Evolutionary conservation across 495 filamentous ascomycete genomes (phyloP).

Genomic region (Penicillium coprophilum): DNA sequence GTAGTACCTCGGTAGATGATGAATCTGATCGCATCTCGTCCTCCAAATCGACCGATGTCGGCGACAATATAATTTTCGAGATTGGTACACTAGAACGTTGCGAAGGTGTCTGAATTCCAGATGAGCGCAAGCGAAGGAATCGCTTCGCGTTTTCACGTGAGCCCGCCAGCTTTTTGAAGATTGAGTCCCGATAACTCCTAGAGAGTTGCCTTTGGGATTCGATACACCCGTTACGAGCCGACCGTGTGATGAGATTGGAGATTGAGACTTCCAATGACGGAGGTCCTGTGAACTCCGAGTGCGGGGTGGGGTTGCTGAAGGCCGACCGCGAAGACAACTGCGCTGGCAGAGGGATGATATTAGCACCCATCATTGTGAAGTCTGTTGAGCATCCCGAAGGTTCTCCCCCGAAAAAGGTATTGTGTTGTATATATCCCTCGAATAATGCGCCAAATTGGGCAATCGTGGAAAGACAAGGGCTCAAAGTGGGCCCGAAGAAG

Average conservation of each 20-base stretch:
- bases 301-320: constrained; percentile 27
- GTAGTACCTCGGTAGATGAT: constrained; percentile 32
- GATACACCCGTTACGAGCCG: constrained; percentile 23
- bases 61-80: constrained; percentile 45
- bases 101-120: constrained; percentile 28
- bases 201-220: constrained; percentile 29
- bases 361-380: constrained; percentile 37
- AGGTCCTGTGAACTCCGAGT: constrained; percentile 18
- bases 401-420: constrained; percentile 3
- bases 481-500: constrained; percentile 10
- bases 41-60: constrained; percentile 30
- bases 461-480: constrained; percentile 1
- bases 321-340: constrained; percentile 31
- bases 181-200: constrained; percentile 32
- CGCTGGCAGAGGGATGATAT: constrained; percentile 27
- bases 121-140: constrained; percentile 46
- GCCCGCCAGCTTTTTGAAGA: constrained; percentile 47
- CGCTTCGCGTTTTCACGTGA: constrained; percentile 53
- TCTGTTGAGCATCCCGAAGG: constrained; percentile 21
- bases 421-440: constrained; percentile 17
- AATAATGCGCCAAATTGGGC: constrained; percentile 1
- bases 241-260: constrained; percentile 30
- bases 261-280: constrained; percentile 22
- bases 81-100: constrained; percentile 31
- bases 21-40: constrained; percentile 34